Conservation (phyloP, 2,329 filamentous ascomycete species). For the Neofusicoccum cordaticola region DNA sequence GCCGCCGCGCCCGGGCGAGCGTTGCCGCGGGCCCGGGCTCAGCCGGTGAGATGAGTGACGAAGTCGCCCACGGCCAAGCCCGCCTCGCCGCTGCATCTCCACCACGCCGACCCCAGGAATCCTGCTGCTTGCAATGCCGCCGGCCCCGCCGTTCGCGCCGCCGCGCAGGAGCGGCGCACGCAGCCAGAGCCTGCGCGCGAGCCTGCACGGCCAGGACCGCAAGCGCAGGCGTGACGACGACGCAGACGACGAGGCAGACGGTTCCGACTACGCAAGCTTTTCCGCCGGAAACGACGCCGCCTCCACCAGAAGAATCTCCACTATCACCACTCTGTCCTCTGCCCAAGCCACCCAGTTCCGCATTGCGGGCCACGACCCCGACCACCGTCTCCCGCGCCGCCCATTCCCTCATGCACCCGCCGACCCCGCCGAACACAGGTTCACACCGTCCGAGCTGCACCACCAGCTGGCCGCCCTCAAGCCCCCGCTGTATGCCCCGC, state of each 20-base stretch:
- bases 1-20: not conserved
- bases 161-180: not conserved
- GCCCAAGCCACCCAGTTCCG: constrained; percentile 31
- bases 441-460: constrained; percentile 28
- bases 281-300: constrained; percentile 20
- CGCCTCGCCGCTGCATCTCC: constrained; percentile 3
- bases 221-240: constrained; percentile 26
- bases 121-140: not conserved
- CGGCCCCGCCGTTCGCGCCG: not conserved
- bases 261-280: constrained; percentile 8
- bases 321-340: constrained; percentile 17
- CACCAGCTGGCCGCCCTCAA: constrained; percentile 42
- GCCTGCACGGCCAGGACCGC: constrained; percentile 26
- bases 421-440: constrained; percentile 2
- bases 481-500: constrained; percentile 38
- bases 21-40: not conserved
- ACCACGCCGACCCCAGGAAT: not conserved
- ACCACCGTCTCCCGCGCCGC: constrained; percentile 37
- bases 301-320: constrained; percentile 18
- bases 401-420: constrained; percentile 47
- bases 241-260: constrained; percentile 18
- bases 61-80: constrained; percentile 2
- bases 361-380: constrained; percentile 41
- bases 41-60: constrained; percentile 7
- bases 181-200: constrained; percentile 30